Evolutionary conservation across 2,329 filamentous ascomycete genomes (phyloP).

Genomic region (Cercospora sp.): DNA sequence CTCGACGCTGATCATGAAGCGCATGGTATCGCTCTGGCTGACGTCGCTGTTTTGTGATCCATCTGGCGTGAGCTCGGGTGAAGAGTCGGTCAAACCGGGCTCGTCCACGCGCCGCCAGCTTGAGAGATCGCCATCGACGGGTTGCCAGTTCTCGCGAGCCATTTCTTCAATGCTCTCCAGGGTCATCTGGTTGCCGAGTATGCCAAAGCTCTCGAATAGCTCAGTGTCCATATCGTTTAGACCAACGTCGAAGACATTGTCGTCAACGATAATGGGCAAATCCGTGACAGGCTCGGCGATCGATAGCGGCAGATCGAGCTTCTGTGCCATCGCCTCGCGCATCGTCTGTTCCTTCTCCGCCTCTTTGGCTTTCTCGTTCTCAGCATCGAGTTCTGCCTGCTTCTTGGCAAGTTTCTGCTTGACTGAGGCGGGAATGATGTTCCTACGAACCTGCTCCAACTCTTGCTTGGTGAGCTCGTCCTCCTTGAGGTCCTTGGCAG

Average conservation of each 20-base stretch:
- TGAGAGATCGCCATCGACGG: slow-evolving; percentile 8
- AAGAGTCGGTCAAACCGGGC: slow-evolving; percentile 11
- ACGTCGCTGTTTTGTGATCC: slow-evolving; percentile 45
- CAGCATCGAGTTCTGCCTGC: slow-evolving; percentile 22
- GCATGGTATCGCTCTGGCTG: slow-evolving; percentile 36
- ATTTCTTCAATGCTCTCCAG: slow-evolving; percentile 13
- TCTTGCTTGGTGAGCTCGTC: slow-evolving; percentile 23
- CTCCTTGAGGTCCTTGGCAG: slow-evolving; percentile 21
- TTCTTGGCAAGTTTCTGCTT: slow-evolving; percentile 27
- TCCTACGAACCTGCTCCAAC: slow-evolving; percentile 18
- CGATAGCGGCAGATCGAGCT: slow-evolving; percentile 27
- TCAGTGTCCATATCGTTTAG: not conserved
- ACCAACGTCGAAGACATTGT: slow-evolving; percentile 18
- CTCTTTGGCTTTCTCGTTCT: slow-evolving; percentile 23
- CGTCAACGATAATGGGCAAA: slow-evolving; percentile 10
- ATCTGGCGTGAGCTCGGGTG: slow-evolving; percentile 35
- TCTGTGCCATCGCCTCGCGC: slow-evolving; percentile 34
- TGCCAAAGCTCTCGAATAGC: slow-evolving; percentile 3
- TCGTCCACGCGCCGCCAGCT: slow-evolving; percentile 10
- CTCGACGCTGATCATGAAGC: slow-evolving; percentile 25
- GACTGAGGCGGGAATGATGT: slow-evolving; percentile 14
- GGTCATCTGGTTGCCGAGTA: slow-evolving; percentile 14
- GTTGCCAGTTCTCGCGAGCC: not conserved
- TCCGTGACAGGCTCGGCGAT: slow-evolving; percentile 1
- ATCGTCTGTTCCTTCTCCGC: slow-evolving; percentile 34